phyloP scores from a whole-genome alignment of 1,139 yeast species.

The Zygoascus meyerae region DNA sequence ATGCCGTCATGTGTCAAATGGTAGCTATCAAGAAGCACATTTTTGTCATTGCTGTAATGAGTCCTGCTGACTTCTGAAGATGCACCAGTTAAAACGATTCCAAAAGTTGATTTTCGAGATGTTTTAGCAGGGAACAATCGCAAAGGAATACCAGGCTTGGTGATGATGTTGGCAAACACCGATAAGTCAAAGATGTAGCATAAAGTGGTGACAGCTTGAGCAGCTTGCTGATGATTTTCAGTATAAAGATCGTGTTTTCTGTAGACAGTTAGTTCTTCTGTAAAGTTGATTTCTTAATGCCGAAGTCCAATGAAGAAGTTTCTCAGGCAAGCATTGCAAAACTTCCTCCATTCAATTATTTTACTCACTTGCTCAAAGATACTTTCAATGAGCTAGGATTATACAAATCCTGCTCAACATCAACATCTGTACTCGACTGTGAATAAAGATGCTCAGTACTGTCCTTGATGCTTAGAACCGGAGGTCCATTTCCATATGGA shows the following conservation, averaged over 20 bases:
- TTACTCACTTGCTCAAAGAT: too few species aligned
- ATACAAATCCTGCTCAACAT: too few species aligned
- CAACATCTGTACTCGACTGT: too few species aligned
- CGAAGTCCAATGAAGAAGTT: too few species aligned
- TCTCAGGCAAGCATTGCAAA: too few species aligned
- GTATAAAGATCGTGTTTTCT: slow-evolving; percentile 11
- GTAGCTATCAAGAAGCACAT: background rate
- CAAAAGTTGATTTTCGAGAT: slow-evolving; percentile 18
- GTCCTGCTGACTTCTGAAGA: background rate
- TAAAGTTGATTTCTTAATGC: background rate
- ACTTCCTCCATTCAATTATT: too few species aligned
- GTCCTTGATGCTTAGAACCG: slow-evolving; percentile 1
- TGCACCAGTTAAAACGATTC: slow-evolving; percentile 12
- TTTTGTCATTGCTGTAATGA: background rate
- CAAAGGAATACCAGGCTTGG: slow-evolving; percentile 21
- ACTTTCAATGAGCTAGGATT: too few species aligned
- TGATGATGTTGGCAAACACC: slow-evolving; percentile 15
- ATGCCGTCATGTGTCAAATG: background rate
- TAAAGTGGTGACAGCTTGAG: slow-evolving; percentile 19
- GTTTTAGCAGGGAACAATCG: slow-evolving; percentile 18
- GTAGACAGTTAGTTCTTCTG: background rate
- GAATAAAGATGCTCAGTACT: background rate
- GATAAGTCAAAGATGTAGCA: slow-evolving; percentile 20
- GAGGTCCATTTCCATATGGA: slow-evolving; percentile 2
- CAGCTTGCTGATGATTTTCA: slow-evolving; percentile 9